Base-by-base conservation (phyloP, 768 basidiomycete species). In the Dentipellis fragilis region DNA sequence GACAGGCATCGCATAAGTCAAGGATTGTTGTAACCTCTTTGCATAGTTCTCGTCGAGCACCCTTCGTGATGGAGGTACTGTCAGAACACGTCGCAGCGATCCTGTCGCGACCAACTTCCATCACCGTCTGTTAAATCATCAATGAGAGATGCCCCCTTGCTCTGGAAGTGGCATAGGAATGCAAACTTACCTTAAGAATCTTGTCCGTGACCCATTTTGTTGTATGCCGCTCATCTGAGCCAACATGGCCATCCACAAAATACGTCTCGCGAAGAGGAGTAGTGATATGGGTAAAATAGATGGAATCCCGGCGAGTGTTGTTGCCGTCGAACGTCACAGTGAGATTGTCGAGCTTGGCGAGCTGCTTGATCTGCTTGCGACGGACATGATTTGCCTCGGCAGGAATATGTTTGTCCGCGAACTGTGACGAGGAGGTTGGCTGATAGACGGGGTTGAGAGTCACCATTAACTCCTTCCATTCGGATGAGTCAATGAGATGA, bases 281-380 rank as follows among this genome's bases (percentile, higher is more conserved):
- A 40, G 39, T 40, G n/a, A 40, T n/a, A n/a, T 40, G 39, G 12
- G 9, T n/a, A 40, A 40, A 40, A n/a, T 40, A 40, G n/a, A 40
- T 40, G 11, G 39, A 11, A 10, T 40, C 39, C 12, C 39, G 39
- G 2, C 58, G 58, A 16, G 59, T 65, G 11, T 57, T 64, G 10
- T 55, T 55, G 4, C 64, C 64, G 53, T 65, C 62, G 56, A 58
- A 64, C 23, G 62, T 58, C 23, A 63, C 46, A 12, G 62, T 65
- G 11, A 65, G 57, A 17, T 57, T 56, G 10, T 29, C 10, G 39
- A 40, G 39, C 6, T 36, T 49, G 2, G 11, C 17, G 8, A 63
- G 56, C 1, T 7, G 16, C 10, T 57, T 23, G 8, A 54, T 51
- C 10, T 62, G 45, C 21, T 17, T 3, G 10, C 54, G 34, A 34